These are phyloP conservation scores for Acanthochlamys bracteata DNA, from an alignment of 106 monocot genomes.

Conservation along the genomic window DNA sequence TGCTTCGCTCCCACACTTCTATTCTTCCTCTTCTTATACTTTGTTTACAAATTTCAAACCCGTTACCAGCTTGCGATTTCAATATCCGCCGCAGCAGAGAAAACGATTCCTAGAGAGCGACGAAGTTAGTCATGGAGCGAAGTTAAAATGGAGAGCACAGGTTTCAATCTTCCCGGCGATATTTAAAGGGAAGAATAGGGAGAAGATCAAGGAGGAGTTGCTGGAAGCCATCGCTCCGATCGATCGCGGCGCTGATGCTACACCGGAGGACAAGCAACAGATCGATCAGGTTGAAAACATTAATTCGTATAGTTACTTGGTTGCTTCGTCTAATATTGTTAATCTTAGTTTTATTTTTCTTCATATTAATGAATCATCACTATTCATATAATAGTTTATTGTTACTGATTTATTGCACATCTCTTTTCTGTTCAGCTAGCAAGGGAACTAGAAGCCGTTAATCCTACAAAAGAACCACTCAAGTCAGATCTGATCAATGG, in stretches of 20 bases:
- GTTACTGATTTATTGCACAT: no score
- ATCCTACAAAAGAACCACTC: conserved; percentile 64
- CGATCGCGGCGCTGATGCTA: conserved; percentile 81
- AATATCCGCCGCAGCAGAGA: no score
- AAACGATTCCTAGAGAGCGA: no score
- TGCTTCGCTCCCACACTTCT: no score
- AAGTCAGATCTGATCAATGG: conserved; percentile 90
- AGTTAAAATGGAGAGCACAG: conserved; percentile 42
- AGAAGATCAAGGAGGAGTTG: conserved; percentile 75
- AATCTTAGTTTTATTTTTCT: neutral
- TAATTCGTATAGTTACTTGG: neutral
- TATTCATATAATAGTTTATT: neutral
- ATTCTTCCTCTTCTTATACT: no score
- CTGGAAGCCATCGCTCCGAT: conserved; percentile 70
- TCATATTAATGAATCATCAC: neutral
- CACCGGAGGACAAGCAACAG: conserved; percentile 53
- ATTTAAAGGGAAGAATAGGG: conserved; percentile 36
- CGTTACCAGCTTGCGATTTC: no score
- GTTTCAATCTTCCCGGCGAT: conserved; percentile 75
- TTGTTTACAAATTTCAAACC: no score
- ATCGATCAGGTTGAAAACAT: conserved; percentile 44
- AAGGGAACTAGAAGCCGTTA: conserved; percentile 52
- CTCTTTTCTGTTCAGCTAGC: conserved; percentile 41
- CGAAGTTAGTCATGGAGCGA: neutral
- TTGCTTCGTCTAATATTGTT: neutral